These are phyloP conservation scores for Xylariaceae sp. DNA, from an alignment of 2,329 filamentous ascomycete genomes.

Conservation along the genomic window DNA sequence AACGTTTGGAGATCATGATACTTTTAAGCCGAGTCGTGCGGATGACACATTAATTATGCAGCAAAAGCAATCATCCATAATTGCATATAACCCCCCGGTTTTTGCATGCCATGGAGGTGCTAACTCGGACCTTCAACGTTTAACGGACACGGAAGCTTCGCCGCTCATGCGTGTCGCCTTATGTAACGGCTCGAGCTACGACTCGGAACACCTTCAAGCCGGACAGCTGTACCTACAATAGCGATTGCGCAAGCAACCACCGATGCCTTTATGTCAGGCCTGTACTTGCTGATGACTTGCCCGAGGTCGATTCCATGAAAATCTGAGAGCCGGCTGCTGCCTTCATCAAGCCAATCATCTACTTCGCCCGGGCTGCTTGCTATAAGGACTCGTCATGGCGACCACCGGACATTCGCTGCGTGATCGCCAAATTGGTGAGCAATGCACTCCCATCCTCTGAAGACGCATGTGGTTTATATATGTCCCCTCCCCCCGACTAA, in stretches of 20 bases:
- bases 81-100: constrained; percentile 13
- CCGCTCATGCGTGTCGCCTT: background rate
- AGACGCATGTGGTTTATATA: background rate
- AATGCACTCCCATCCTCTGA: background rate
- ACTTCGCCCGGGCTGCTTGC: constrained; percentile 5
- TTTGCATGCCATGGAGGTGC: constrained; percentile 13
- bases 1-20: too few species aligned
- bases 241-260: constrained; percentile 6
- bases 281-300: constrained; percentile 10
- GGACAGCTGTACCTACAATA: background rate
- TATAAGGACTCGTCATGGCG: constrained; percentile 28
- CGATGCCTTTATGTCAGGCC: constrained; percentile 4
- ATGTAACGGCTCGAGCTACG: background rate
- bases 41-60: too few species aligned
- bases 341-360: background rate
- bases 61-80: background rate
- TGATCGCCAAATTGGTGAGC: constrained; percentile 34
- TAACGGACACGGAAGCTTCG: constrained; percentile 7
- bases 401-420: constrained; percentile 25
- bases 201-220: background rate
- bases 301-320: constrained; percentile 6
- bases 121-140: constrained; percentile 2
- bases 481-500: background rate
- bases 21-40: too few species aligned
- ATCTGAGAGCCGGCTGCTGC: constrained; percentile 9